Conservation (phyloP, 2,329 filamentous ascomycete species). For the Chrysoporthe cubensis region DNA sequence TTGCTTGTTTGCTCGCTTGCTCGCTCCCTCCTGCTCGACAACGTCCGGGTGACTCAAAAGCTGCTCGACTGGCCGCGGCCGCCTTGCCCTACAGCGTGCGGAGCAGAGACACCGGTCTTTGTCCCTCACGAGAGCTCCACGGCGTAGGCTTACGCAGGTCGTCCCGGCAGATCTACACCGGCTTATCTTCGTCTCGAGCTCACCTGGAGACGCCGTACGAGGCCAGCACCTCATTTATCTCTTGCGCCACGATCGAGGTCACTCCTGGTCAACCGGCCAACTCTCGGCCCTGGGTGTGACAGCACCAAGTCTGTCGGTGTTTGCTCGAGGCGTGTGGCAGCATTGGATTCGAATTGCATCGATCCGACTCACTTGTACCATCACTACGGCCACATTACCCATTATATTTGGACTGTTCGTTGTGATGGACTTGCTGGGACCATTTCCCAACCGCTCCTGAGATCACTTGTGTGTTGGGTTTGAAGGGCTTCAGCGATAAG, state of each 20-base stretch:
- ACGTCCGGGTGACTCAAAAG: not conserved
- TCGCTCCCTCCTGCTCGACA: not conserved
- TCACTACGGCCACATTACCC: not conserved
- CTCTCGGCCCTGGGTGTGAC: not conserved
- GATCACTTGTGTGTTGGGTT: conserved; percentile 11
- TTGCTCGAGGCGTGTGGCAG: not conserved
- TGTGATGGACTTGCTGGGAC: conserved; percentile 19
- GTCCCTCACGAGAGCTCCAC: not conserved
- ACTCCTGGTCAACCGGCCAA: not conserved
- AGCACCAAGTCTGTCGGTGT: not conserved
- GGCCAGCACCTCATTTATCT: not conserved
- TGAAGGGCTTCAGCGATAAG: conserved; percentile 8
- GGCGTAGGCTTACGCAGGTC: not conserved
- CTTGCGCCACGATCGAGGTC: not conserved
- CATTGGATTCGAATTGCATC: not conserved
- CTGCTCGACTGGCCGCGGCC: not conserved
- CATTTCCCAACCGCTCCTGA: conserved; percentile 2
- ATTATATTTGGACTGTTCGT: not conserved
- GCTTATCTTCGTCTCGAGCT: not conserved
- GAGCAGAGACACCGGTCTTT: not conserved
- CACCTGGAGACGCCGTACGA: not conserved
- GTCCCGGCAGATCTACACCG: not conserved
- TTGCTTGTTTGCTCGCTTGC: not conserved
- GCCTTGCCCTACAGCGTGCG: not conserved
- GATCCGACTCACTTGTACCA: not conserved